phyloP scores from a whole-genome alignment of 805 yeast species.

The Debaryomyces castellii region DNA sequence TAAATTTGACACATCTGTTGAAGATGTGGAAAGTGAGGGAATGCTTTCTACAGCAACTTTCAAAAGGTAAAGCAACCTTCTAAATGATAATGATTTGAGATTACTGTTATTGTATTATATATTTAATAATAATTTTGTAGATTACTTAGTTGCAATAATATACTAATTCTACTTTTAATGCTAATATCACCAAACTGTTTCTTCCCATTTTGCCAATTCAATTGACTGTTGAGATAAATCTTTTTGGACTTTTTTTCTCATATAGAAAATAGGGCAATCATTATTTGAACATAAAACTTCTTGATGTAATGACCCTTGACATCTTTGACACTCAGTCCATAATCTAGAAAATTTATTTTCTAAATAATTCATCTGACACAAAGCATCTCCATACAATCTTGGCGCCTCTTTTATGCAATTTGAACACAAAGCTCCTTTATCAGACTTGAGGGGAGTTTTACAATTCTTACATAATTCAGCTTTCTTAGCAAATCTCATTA shows the following conservation, averaged over 20 bases:
- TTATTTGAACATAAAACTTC: conserved; percentile 93
- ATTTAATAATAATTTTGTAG: conserved; percentile 1
- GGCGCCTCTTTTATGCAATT: conserved; percentile 76
- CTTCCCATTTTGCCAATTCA: conserved; percentile 68
- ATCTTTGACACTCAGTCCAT: conserved; percentile 98
- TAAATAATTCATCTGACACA: conserved; percentile 74
- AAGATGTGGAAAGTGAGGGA: not conserved
- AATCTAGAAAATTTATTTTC: conserved; percentile 82
- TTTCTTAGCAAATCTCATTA: conserved; percentile 88
- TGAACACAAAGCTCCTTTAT: conserved; percentile 75
- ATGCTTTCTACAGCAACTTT: not conserved
- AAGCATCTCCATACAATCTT: conserved; percentile 74
- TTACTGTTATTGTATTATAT: not conserved
- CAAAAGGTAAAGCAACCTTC: not conserved
- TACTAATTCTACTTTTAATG: not conserved
- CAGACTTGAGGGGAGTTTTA: conserved; percentile 67
- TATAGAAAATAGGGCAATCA: conserved; percentile 96
- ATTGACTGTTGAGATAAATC: conserved; percentile 57
- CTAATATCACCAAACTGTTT: conserved; percentile 50
- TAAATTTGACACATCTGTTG: not conserved
- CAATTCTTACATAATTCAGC: conserved; percentile 89
- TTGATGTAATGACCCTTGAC: conserved; percentile 94
- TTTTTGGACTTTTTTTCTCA: conserved; percentile 86
- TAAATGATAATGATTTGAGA: not conserved
- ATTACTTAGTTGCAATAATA: not conserved